phyloP scores from a whole-genome alignment of 2,329 filamentous ascomycete species.

The Gnomoniopsis smithogilvyi region DNA sequence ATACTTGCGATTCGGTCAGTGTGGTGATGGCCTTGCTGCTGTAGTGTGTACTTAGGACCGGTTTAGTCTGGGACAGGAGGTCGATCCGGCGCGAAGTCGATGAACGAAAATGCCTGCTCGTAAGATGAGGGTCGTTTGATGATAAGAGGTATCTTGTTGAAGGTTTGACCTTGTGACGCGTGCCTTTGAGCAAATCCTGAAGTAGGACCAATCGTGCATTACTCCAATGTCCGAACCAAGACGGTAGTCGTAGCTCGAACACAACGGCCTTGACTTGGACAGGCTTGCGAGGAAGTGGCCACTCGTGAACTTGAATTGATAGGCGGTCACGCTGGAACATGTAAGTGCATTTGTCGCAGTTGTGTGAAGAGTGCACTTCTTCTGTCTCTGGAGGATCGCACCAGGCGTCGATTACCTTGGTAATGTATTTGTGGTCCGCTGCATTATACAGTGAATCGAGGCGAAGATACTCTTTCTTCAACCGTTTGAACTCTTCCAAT shows the following conservation, averaged over 20 bases:
- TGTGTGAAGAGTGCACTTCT: neutral
- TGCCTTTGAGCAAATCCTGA: conserved; percentile 26
- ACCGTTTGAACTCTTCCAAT: conserved; percentile 27
- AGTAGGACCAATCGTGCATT: conserved; percentile 42
- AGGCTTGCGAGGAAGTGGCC: conserved; percentile 45
- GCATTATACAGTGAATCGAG: conserved; percentile 23
- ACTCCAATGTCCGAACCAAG: conserved; percentile 43
- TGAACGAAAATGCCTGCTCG: neutral
- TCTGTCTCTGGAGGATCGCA: neutral
- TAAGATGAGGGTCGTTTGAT: neutral
- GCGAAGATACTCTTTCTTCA: conserved; percentile 25
- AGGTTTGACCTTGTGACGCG: conserved; percentile 2
- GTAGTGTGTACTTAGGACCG: neutral
- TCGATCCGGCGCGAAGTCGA: neutral
- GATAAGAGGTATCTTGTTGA: neutral
- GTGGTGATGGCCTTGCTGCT: neutral
- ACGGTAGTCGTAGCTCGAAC: conserved; percentile 49
- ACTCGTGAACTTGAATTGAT: conserved; percentile 49
- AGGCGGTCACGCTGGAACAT: conserved; percentile 32
- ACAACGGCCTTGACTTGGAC: conserved; percentile 39
- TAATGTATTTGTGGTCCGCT: conserved; percentile 10
- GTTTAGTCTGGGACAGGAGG: neutral
- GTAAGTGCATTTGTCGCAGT: conserved; percentile 36
- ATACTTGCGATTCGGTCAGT: conserved; percentile 29
- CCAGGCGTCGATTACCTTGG: neutral